Base-by-base conservation (phyloP, 2,329 filamentous ascomycete species). In the Neonectria faginata region DNA sequence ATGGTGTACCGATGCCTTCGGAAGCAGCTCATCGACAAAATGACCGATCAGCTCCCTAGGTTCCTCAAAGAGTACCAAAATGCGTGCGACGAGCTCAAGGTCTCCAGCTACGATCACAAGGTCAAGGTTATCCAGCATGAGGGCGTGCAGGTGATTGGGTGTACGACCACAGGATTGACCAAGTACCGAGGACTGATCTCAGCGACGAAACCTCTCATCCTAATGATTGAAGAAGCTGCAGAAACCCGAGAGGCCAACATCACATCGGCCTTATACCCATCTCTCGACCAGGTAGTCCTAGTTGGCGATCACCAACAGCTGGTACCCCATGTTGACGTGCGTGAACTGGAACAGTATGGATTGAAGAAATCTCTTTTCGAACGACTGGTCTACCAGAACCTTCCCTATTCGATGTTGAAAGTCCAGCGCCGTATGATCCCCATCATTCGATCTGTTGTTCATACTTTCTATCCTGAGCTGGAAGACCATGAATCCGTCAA, bases 301-400 rank as follows among this genome's bases (percentile, higher is more conserved):
- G 82, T 97, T 0, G 93, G 93, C 1, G 93, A 97, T 73, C 93
- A 97, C 70, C 87, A 92, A 76, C 93, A 97, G 73, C 82, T 97
- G 2, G 87, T 89, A 10, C 92, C 90, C 0, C 87, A 89, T 50
- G 92, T 89, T 61, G 86, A 91, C 48, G 82, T 91, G 1, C 80
- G 79, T 2, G 84, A 86, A 1, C 84, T 94, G 1, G 86, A 86
- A 39, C 78, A 80, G 0, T 76, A 86, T 74, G 84, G 87, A 67
- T 82, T 96, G 39, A 88, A 92, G 33, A 79, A 93, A 0, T 96
- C 92, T 0, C 85, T 97, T 71, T 97, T 97, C 70, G 91, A 97
- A 78, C 86, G 93, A 1, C 82, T 97, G 14, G 85, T 96, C n/a
- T 81, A 84, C 5, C 88, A 92, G 16, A 74, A 82, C 0, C 79